These are phyloP conservation scores for Leptographium wingfieldii DNA, from an alignment of 2,329 filamentous ascomycete species.

Conservation along the genomic window DNA sequence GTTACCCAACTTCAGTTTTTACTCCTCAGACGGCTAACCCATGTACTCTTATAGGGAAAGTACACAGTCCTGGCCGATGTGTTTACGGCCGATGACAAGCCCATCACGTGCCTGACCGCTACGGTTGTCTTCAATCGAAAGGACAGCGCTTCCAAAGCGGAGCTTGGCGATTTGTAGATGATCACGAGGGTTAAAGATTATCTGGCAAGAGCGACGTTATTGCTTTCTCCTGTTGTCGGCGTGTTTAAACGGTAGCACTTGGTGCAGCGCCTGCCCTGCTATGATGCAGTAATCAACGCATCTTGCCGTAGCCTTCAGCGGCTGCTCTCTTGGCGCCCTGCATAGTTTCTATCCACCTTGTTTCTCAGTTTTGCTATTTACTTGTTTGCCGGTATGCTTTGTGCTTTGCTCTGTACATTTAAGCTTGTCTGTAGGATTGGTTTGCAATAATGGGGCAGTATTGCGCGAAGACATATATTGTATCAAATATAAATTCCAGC, in stretches of 20 bases:
- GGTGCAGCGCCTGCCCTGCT: background rate
- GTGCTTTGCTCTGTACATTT: background rate
- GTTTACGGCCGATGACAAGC: constrained; percentile 55
- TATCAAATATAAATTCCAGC: background rate
- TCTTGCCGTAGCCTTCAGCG: background rate
- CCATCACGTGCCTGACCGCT: constrained; percentile 79
- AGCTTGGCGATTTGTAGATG: constrained; percentile 3
- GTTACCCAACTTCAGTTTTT: background rate
- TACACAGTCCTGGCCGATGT: constrained; percentile 87
- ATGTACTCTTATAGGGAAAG: constrained; percentile 52
- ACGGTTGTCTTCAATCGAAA: constrained; percentile 47
- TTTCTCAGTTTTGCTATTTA: background rate
- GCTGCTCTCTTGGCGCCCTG: background rate
- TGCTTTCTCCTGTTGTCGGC: background rate
- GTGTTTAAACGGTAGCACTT: background rate
- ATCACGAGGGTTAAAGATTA: background rate
- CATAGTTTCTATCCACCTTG: background rate
- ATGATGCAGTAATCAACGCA: background rate
- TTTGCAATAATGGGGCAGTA: background rate
- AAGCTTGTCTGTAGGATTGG: background rate
- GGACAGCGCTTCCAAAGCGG: constrained; percentile 7
- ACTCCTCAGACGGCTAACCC: background rate
- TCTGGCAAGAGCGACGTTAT: background rate
- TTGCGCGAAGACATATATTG: background rate
- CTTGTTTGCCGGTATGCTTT: background rate